Evolutionary conservation across 2,329 filamentous ascomycete genomes (phyloP).

Genomic region (Phyllosticta citrichinensis): DNA sequence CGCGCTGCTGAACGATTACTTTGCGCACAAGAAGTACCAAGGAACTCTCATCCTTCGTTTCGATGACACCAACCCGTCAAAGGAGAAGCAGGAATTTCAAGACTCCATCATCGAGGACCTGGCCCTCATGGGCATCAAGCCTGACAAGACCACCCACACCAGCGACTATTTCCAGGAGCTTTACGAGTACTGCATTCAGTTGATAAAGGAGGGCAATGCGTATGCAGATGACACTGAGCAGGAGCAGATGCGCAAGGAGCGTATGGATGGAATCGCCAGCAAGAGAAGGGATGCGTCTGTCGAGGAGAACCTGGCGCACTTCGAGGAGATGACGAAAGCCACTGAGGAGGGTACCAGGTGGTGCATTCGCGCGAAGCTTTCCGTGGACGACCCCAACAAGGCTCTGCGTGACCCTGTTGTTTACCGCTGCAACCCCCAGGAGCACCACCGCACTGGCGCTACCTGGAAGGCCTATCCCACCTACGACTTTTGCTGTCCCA

Average conservation of each 20-base stretch:
- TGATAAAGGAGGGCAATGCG: slow-evolving; percentile 79
- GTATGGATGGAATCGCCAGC: slow-evolving; percentile 75
- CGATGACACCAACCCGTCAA: slow-evolving; percentile 94
- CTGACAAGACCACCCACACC: slow-evolving; percentile 78
- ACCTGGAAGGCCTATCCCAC: slow-evolving; percentile 81
- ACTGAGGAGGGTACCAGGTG: slow-evolving; percentile 68
- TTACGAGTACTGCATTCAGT: slow-evolving; percentile 71
- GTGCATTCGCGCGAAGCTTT: slow-evolving; percentile 93
- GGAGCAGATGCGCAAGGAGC: slow-evolving; percentile 76
- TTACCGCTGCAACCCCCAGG: slow-evolving; percentile 74
- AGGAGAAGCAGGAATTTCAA: slow-evolving; percentile 95
- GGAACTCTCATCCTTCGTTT: slow-evolving; percentile 86
- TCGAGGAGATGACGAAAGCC: slow-evolving; percentile 88
- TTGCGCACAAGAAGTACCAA: slow-evolving; percentile 85
- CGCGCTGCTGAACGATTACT: slow-evolving; percentile 89
- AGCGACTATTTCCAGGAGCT: slow-evolving; percentile 93
- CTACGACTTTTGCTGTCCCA: slow-evolving; percentile 77
- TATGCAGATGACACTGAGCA: slow-evolving; percentile 93
- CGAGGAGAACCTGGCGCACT: slow-evolving; percentile 77
- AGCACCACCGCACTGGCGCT: slow-evolving; percentile 68
- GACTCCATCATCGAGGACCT: slow-evolving; percentile 90
- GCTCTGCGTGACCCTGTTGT: slow-evolving; percentile 95
- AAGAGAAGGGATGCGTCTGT: slow-evolving; percentile 65
- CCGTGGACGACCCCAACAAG: slow-evolving; percentile 85
- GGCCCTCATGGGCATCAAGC: slow-evolving; percentile 80